Evolutionary conservation across 768 basidiomycete genomes (phyloP), one percentile per base, ranked within the genome.

Genomic region (Fibroporia radiculosa): DNA sequence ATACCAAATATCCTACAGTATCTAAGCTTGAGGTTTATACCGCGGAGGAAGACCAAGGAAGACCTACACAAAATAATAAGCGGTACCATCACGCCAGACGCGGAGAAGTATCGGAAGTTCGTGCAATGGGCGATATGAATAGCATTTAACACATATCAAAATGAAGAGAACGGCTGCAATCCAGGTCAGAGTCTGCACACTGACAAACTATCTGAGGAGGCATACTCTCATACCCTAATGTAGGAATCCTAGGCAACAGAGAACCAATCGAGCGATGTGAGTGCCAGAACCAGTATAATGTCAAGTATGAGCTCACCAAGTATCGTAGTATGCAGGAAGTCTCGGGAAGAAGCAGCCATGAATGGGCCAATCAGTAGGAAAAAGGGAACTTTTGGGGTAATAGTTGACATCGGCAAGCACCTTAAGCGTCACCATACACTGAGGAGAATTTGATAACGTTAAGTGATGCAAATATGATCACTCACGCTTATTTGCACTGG

Each of bases 21-120:
- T 28, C n/a, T 12, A 10, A 12, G 10, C 6, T 5, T 16, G 3
- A 3, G 28, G 22, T 13, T 23, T 6, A 31, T 31, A 10, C 11
- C 48, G 48, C 42, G 14, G 27, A 35, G 33, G 41, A 45, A 22
- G 45, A 53, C 1, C 19, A 37, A 11, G 20, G 24, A 25, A 13
- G 2, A 22, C 51, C 19, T 25, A 53, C 52, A 53, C 40, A 18
- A 38, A 37, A 35, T 48, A 53, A 24, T 50, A 53, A 6, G 25
- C 40, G 32, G 40, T 54, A 10, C 47, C 47, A n/a, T 54, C 52
- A 6, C 48, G 52, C 16, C 48, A 42, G 14, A 54, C 41, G 19
- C 49, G 42, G 23, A 42, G 45, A 3, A 54, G 44, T 19, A 54
- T 37, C 2, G 48, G 52, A 2, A 47, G 45, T 19, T 50, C 29